These are phyloP conservation scores for Periconia macrospinosa DNA, from an alignment of 2,329 filamentous ascomycete species.

Conservation along the genomic window DNA sequence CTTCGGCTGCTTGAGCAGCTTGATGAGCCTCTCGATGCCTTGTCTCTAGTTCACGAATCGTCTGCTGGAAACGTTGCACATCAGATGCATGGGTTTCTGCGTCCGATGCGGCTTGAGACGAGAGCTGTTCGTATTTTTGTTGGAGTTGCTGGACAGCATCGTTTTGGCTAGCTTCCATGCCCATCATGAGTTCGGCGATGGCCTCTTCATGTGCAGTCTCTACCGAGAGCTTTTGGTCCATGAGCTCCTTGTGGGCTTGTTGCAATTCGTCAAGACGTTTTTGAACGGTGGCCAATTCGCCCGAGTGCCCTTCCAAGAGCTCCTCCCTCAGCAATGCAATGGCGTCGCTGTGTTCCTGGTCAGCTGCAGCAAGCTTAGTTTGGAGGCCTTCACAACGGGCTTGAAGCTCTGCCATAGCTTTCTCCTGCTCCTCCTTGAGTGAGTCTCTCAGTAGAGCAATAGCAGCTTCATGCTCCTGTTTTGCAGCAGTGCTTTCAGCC, in stretches of 20 bases:
- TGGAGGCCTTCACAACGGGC: slow-evolving; percentile 26
- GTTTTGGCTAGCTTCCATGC: slow-evolving; percentile 36
- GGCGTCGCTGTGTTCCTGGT: slow-evolving; percentile 35
- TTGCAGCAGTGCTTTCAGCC: slow-evolving; percentile 27
- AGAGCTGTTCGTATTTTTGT: slow-evolving; percentile 34
- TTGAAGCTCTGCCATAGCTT: slow-evolving; percentile 25
- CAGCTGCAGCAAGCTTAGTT: slow-evolving; percentile 21
- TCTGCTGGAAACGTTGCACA: slow-evolving; percentile 13
- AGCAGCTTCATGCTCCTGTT: slow-evolving; percentile 32
- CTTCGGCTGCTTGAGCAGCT: slow-evolving; percentile 29
- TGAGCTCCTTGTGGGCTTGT: slow-evolving; percentile 28
- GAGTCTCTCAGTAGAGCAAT: slow-evolving; percentile 28
- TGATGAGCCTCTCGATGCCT: slow-evolving; percentile 9
- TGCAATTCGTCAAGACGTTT: slow-evolving; percentile 31
- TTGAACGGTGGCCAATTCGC: slow-evolving; percentile 23
- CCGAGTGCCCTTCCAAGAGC: slow-evolving; percentile 32
- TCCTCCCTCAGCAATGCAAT: slow-evolving; percentile 33
- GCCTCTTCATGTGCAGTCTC: slow-evolving; percentile 38
- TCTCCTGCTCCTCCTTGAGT: slow-evolving; percentile 29
- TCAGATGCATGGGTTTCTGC: slow-evolving; percentile 9
- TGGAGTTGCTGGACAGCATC: slow-evolving; percentile 38
- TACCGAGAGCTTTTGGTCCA: slow-evolving; percentile 30
- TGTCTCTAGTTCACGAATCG: slow-evolving; percentile 13
- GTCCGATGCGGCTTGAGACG: slow-evolving; percentile 11
- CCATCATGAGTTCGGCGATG: slow-evolving; percentile 37